Base-by-base conservation (phyloP, 2,329 filamentous ascomycete genomes). In the Diaporthe caulivora region DNA sequence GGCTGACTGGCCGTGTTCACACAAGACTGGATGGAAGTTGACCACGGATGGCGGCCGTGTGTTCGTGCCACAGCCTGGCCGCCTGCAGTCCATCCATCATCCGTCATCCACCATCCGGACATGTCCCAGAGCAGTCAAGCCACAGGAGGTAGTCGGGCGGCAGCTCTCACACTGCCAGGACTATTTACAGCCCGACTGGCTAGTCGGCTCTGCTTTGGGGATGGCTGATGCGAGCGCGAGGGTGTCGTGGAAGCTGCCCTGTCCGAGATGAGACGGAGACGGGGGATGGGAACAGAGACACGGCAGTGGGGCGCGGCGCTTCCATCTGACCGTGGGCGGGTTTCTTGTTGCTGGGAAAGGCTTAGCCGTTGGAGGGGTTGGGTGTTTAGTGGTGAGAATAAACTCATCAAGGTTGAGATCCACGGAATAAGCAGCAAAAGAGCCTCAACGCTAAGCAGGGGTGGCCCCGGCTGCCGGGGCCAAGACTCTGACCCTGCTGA, bases 351-450 rank as follows among this genome's bases (percentile, higher is more conserved):
- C n/a, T 26, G 24, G 17, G 58, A 49, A 64, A 31, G 42, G 58
- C 58, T 49, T 64, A 47, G 58, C 21, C 58, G 18, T 10, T 17
- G 37, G 54, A 6, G 17, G 21, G 31, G 31, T 18, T 29, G 60
- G 29, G n/a, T 51, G n/a, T 10, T 13, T 64, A n/a, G 62, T 53
- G 31, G 62, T 67, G 62, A 53, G 62, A 67, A 67, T 67, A 67
- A 67, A 34, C 62, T 67, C 44, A 40, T 65, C 62, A 53, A 67
- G 62, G 47, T 53, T 67, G 58, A 17, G 62, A 53, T 29, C 62
- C 62, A 40, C 62, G 47, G 29, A 67, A 67, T 67, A 67, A 67
- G 47, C 62, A 67, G 62, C 62, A 67, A 21, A 65, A 67, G 62
- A 67, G 62, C 62, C 62, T 67, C 62, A 67, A 53, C 62, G 29